Conservation (phyloP, 202 grass and related monocot species). For the Schoenoplectus tabernaemontani region DNA sequence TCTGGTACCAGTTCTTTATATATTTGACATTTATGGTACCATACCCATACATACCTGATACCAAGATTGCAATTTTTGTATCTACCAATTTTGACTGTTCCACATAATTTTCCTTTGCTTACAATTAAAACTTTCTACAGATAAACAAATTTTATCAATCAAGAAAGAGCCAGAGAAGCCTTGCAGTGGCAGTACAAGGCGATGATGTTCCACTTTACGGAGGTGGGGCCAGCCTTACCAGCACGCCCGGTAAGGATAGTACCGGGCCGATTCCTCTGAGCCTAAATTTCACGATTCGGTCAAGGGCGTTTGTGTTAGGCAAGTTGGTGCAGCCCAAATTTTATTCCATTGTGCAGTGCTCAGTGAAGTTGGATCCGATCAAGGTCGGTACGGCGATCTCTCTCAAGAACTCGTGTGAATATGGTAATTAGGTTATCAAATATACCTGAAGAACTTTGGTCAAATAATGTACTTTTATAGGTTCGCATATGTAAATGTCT, state of each 20-base stretch:
- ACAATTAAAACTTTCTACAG: slow-evolving; percentile 27
- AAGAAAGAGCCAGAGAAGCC: slow-evolving; percentile 57
- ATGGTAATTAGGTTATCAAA: not conserved
- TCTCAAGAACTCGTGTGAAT: slow-evolving; percentile 50
- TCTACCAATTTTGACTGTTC: not conserved
- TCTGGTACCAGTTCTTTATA: not conserved
- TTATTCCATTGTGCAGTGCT: slow-evolving; percentile 48
- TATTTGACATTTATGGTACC: not conserved
- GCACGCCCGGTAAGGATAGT: slow-evolving; percentile 30
- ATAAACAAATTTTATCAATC: slow-evolving; percentile 79
- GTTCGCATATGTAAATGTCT: slow-evolving; percentile 11
- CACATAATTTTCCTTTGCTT: not conserved
- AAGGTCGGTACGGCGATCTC: slow-evolving; percentile 46
- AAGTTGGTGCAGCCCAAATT: slow-evolving; percentile 81
- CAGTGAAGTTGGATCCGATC: slow-evolving; percentile 39
- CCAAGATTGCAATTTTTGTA: not conserved
- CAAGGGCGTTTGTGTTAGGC: slow-evolving; percentile 72
- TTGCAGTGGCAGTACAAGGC: slow-evolving; percentile 41
- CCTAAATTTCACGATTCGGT: slow-evolving; percentile 48
- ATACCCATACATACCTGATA: not conserved
- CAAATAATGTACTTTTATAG: not conserved
- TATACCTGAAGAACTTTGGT: slow-evolving; percentile 7
- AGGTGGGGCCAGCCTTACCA: slow-evolving; percentile 59
- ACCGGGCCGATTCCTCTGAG: slow-evolving; percentile 35
- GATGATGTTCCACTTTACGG: slow-evolving; percentile 76